Base-by-base conservation (phyloP, 1,284 basidiomycete genomes). In the Mycosarcoma mackinlayi region DNA sequence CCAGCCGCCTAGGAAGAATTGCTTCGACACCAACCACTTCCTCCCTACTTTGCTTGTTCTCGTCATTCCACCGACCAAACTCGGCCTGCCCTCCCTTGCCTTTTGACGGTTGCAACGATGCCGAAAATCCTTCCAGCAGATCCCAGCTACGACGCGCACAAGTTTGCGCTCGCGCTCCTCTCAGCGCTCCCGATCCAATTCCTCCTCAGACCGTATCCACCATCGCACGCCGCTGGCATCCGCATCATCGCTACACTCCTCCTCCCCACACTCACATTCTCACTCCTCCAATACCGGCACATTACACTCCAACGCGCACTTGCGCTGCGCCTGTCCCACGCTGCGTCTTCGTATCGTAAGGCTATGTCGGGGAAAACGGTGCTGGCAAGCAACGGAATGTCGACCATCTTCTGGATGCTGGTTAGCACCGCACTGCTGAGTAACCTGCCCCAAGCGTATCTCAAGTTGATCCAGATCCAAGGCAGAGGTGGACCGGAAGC, bases 331-430 rank as follows among this genome's bases (percentile, higher is more conserved):
- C 8, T 65, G 3, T 30, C 51, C 1, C 50, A 24, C 8, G 18
- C 33, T 1, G 14, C 0, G 21, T 39, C 3, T 54, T 31, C 14
- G 25, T 35, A 35, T 35, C 33, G 27, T 0, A 27, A n/a, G 0
- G 21, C 40, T 11, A 37, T 55, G 11, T 7, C 18, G n/a, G 14
- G 34, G 3, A 45, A 45, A 11, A 59, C 52, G 4, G 24, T 65
- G 4, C 34, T 65, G 0, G 49, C 40, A 1, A 9, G 40, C 5
- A 27, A n/a, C 4, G 62, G 62, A 1, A 47, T 65, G 47, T n/a
- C 23, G 6, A 55, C 47, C 9, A 59, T 65, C 42, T 65, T 46
- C 8, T 2, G n/a, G 8, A 24, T 59, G 28, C 38, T 65, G 1
- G 10, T 37, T 0, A 19, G 33, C 8, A 55, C 62, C 9, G 18